Conservation (phyloP, 1,139 yeast species). For the Pneumocystis canis region DNA sequence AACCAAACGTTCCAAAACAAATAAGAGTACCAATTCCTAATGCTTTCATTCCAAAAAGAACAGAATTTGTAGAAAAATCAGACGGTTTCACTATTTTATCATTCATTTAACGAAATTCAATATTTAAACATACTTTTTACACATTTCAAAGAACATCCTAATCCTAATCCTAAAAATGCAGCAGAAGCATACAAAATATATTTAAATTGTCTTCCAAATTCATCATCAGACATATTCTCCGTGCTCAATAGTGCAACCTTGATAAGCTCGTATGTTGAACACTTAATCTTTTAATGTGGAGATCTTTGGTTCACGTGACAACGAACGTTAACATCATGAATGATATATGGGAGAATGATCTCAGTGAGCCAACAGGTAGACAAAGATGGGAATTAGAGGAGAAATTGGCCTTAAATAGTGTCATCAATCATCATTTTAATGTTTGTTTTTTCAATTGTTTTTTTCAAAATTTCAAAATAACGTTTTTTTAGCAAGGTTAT, state of each 20-base stretch:
- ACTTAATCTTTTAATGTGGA: too few species aligned
- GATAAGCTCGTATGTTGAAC: too few species aligned
- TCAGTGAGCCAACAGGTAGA: not conserved
- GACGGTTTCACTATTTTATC: not conserved
- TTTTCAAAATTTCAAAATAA: not conserved
- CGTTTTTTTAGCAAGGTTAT: not conserved
- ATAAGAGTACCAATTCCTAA: not conserved
- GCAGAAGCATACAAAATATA: not conserved
- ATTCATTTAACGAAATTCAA: not conserved
- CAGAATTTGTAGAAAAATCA: not conserved
- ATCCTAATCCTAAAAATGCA: not conserved
- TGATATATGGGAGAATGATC: not conserved
- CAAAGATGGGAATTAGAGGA: not conserved
- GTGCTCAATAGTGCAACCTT: too few species aligned
- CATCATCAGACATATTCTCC: not conserved
- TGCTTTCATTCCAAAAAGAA: not conserved
- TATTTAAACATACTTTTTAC: not conserved
- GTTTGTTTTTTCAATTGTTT: not conserved
- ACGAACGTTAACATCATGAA: not conserved
- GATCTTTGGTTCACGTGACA: not conserved
- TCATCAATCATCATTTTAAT: not conserved
- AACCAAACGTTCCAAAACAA: not conserved
- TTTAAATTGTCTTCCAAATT: not conserved
- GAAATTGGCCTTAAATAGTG: not conserved
- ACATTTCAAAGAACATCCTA: not conserved